Percentiles rank a stretch among this genome's conserved stretches.
Evolutionary conservation across 2,329 filamentous ascomycete genomes (phyloP).

Genomic region (Penicillium janthinellum): DNA sequence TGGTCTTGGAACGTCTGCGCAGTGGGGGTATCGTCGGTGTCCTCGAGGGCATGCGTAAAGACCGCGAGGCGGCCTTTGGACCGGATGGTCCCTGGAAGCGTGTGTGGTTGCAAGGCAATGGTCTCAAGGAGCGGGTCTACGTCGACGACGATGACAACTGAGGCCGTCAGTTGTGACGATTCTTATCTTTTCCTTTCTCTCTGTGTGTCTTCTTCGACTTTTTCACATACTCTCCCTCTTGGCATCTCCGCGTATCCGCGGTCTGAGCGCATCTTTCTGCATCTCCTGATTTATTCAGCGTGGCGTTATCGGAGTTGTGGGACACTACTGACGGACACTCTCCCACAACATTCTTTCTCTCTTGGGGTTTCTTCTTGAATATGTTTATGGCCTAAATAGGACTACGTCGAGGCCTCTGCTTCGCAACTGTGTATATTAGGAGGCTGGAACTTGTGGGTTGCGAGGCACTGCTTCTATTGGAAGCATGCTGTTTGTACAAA

Average conservation of each 20-base stretch:
- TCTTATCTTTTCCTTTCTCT: not conserved
- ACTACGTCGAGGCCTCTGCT: slow-evolving; percentile 16
- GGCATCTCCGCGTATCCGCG: slow-evolving; percentile 1
- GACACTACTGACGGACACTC: slow-evolving; percentile 22
- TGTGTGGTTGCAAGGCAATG: slow-evolving; percentile 42
- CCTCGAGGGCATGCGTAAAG: slow-evolving; percentile 69
- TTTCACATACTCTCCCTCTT: slow-evolving; percentile 1
- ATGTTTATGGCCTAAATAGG: slow-evolving; percentile 6
- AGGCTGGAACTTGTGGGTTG: not conserved
- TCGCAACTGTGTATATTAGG: slow-evolving; percentile 20
- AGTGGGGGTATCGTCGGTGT: slow-evolving; percentile 68
- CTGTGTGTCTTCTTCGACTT: not conserved
- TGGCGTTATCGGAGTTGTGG: slow-evolving; percentile 25
- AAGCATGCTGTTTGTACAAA: slow-evolving; percentile 3
- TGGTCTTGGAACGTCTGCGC: slow-evolving; percentile 64
- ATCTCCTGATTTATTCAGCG: slow-evolving; percentile 25
- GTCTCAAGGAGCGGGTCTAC: slow-evolving; percentile 26
- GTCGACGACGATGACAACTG: slow-evolving; percentile 35
- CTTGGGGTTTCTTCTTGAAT: not conserved
- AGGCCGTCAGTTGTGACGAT: not conserved
- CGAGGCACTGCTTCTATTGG: not conserved
- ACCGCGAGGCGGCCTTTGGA: slow-evolving; percentile 52
- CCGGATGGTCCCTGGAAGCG: slow-evolving; percentile 46
- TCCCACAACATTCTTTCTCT: slow-evolving; percentile 19
- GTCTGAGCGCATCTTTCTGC: slow-evolving; percentile 7